Evolutionary conservation across 108 stramenopile genomes (phyloP).

Genomic region (Cyclostephanos invisitatus): DNA sequence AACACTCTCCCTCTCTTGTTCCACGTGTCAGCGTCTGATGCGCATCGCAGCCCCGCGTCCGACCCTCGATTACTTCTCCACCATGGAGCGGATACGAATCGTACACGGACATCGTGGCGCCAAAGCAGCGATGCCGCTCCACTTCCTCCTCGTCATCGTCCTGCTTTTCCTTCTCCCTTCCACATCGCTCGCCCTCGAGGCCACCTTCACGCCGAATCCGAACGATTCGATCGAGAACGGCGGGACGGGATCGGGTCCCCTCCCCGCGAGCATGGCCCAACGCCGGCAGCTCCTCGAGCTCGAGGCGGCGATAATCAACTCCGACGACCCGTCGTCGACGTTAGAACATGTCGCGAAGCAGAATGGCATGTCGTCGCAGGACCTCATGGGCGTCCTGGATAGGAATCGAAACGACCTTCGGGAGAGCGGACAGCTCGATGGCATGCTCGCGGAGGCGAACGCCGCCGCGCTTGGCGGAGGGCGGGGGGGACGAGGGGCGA

Average conservation of each 20-base stretch:
- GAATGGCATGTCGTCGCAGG: conserved; percentile 62
- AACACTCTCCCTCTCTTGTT: too few species aligned
- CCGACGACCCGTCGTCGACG: conserved; percentile 74
- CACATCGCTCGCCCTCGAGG: conserved; percentile 30
- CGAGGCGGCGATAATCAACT: conserved; percentile 59
- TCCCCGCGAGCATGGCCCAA: conserved; percentile 58
- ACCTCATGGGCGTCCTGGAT: conserved; percentile 63
- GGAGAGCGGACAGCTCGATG: conserved; percentile 36
- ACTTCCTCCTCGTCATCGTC: conserved; percentile 7
- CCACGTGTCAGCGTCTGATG: background rate
- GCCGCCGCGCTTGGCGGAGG: conserved; percentile 27
- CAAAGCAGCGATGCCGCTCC: background rate
- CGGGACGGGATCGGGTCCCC: conserved; percentile 47
- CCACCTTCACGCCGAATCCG: conserved; percentile 50
- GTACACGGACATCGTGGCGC: background rate
- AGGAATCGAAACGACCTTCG: conserved; percentile 66
- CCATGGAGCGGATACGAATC: too few species aligned
- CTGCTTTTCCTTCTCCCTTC: background rate
- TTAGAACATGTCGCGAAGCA: conserved; percentile 62
- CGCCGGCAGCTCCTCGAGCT: conserved; percentile 73
- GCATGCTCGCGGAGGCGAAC: conserved; percentile 30
- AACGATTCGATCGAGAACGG: conserved; percentile 35
- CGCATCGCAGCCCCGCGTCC: too few species aligned
- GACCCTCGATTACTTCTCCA: too few species aligned
- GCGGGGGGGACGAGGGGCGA: conserved; percentile 19